A percentile compares a stretch with the other conserved stretches of the same genome.
Conservation (phyloP, 2,329 filamentous ascomycete species). For the Arthroderma uncinatum region DNA sequence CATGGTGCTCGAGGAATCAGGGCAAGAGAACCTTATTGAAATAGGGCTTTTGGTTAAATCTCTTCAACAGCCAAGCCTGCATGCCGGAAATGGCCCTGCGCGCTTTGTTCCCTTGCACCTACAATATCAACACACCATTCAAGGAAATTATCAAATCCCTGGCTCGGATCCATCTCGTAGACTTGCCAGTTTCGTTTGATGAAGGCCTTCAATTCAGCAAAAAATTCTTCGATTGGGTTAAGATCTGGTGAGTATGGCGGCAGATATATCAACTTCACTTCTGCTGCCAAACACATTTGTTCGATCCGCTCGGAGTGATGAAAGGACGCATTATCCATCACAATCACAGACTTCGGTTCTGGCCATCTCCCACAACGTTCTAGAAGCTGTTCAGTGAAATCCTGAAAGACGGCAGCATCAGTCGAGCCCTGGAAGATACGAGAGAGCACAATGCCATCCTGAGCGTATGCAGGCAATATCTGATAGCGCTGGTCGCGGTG, state of each 20-base stretch:
- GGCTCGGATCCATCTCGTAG: slow-evolving; percentile 15
- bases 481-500: slow-evolving; percentile 19
- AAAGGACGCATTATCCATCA: slow-evolving; percentile 19
- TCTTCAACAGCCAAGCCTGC: too few relatives aligned
- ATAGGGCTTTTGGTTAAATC: too few relatives aligned
- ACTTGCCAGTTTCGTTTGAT: slow-evolving; percentile 23
- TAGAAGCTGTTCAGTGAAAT: slow-evolving; percentile 24
- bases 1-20: too few relatives aligned
- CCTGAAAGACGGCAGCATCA: slow-evolving; percentile 23
- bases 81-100: slow-evolving; percentile 19
- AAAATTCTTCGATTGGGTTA: slow-evolving; percentile 31
- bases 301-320: slow-evolving; percentile 10
- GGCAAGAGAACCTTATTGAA: too few relatives aligned
- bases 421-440: slow-evolving; percentile 23
- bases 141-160: slow-evolving; percentile 21
- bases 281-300: slow-evolving; percentile 11
- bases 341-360: slow-evolving; percentile 24
- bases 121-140: slow-evolving; percentile 21
- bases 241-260: slow-evolving; percentile 29
- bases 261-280: slow-evolving; percentile 18
- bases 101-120: slow-evolving; percentile 15
- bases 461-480: slow-evolving; percentile 25
- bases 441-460: slow-evolving; percentile 23
- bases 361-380: slow-evolving; percentile 21
- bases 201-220: slow-evolving; percentile 27